Percentiles rank a stretch among this genome's conserved stretches.
These are phyloP conservation scores for Nosema granulosis DNA, from an alignment of 371 early-diverging fungal genomes.

Conservation along the genomic window DNA sequence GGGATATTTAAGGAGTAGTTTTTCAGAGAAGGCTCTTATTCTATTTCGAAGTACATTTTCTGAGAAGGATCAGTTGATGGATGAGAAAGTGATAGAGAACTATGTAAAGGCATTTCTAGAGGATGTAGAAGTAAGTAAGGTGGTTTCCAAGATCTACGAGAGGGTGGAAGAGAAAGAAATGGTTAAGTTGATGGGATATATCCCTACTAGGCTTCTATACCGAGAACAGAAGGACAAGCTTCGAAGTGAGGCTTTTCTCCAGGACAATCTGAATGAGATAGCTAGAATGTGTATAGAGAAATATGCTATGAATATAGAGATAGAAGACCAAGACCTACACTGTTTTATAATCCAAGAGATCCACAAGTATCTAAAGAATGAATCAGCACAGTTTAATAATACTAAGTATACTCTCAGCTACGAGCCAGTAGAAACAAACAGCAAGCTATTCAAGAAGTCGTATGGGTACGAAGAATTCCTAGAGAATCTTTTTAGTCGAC, in stretches of 20 bases:
- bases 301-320: conserved; percentile 41
- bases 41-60: too few relatives aligned
- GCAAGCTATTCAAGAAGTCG: conserved; percentile 1
- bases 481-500: conserved; percentile 11
- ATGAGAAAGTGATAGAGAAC: conserved; percentile 18
- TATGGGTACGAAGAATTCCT: conserved; percentile 22
- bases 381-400: conserved; percentile 36
- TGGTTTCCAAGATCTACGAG: background rate
- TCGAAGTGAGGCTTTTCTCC: background rate
- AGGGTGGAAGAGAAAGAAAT: background rate
- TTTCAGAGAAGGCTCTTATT: too few relatives aligned
- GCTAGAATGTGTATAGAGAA: conserved; percentile 33
- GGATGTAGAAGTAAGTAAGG: conserved; percentile 14
- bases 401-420: conserved; percentile 29
- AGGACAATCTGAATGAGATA: conserved; percentile 12
- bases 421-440: background rate
- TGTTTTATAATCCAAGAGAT: conserved; percentile 52
- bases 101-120: conserved; percentile 15
- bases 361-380: conserved; percentile 21
- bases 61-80: background rate
- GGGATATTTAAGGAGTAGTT: background rate
- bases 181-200: conserved; percentile 23
- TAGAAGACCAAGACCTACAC: conserved; percentile 30
- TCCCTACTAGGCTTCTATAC: conserved; percentile 15
- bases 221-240: background rate